Base-by-base conservation (phyloP, 2,329 filamentous ascomycete species). In the Magnaporthiopsis incrustans region DNA sequence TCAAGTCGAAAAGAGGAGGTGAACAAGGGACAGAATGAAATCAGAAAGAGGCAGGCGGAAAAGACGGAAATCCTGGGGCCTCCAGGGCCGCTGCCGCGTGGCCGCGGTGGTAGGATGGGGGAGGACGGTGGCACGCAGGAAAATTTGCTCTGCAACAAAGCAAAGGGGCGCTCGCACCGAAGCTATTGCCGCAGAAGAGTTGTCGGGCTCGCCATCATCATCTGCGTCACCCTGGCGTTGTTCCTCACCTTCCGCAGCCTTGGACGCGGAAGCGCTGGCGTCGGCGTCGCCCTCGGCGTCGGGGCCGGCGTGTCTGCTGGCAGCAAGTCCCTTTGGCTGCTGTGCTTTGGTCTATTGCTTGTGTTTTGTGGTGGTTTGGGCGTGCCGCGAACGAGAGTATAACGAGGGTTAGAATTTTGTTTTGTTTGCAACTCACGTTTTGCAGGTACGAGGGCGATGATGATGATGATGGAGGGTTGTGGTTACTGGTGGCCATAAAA, bases 121-220 rank as follows among this genome's bases (percentile, higher is more conserved):
- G 26, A 35, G 12, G 27, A 7, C 27, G 33, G 58, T 60, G 58
- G 14, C 25, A 26, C 27, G 30, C 15, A 27, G 50, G 56, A 14
- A 59, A 61, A 60, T 60, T 64, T 66, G 71, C 73, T 73, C 71
- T 72, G 75, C 74, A 74, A 78, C 77, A 73, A 75, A 78, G 33
- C 58, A 61, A 61, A 76, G 76, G 80, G 80, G 77, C 75, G 76
- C 72, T 79, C 86, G 81, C 83, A 89, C 86, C 85, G 83, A 85
- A 78, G 85, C 85, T 77, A 88, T 80, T 76, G 85, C 86, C 73
- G 81, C 79, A 73, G 85, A 88, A 75, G 85, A 85, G 78, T 84
- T 78, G 73, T 88, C 85, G 71, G 73, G 71, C 71, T 84, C 81
- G 71, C 78, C 77, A 73, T 77, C 25, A 56, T n/a, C 44, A 18